Evolutionary conservation across 352 stramenopile species (phyloP).

Genomic region (Phytophthora multivora): DNA sequence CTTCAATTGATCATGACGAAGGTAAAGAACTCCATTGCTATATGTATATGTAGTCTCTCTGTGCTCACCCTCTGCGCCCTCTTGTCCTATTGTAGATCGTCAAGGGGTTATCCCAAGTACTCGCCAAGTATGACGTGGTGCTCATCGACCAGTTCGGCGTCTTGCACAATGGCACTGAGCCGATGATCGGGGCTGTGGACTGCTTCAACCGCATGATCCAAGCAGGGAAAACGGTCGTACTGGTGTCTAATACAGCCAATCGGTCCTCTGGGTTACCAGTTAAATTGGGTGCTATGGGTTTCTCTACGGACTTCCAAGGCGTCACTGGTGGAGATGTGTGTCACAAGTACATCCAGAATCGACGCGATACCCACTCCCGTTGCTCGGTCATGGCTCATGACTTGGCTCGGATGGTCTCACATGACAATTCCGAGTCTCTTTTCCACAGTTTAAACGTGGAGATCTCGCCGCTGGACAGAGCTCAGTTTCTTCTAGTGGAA

Average conservation of each 20-base stretch:
- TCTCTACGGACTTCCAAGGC: conserved; percentile 57
- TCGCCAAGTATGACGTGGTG: conserved; percentile 85
- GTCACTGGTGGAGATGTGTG: conserved; percentile 64
- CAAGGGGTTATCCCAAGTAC: conserved; percentile 39
- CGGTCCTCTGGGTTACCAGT: conserved; percentile 47
- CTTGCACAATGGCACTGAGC: conserved; percentile 85
- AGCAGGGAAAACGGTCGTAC: conserved; percentile 74
- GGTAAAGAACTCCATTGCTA: no score
- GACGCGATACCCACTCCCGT: conserved; percentile 24
- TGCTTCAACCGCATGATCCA: conserved; percentile 65
- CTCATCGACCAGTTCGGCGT: conserved; percentile 93
- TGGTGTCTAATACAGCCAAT: conserved; percentile 90
- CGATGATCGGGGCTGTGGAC: conserved; percentile 65
- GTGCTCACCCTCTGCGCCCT: no score
- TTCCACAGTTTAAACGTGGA: conserved; percentile 53
- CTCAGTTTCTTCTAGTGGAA: conserved; percentile 65
- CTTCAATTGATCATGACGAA: no score
- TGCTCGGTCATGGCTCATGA: conserved; percentile 51
- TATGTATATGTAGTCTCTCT: no score
- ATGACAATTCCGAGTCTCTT: conserved; percentile 44
- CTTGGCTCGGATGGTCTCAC: conserved; percentile 30
- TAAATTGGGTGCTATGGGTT: conserved; percentile 73
- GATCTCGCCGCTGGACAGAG: conserved; percentile 40
- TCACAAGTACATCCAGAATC: conserved; percentile 41
- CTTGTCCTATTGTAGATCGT: conserved; percentile 27